phyloP scores from a whole-genome alignment of 169 alveolate genomes.

The Plasmodium fragile region DNA sequence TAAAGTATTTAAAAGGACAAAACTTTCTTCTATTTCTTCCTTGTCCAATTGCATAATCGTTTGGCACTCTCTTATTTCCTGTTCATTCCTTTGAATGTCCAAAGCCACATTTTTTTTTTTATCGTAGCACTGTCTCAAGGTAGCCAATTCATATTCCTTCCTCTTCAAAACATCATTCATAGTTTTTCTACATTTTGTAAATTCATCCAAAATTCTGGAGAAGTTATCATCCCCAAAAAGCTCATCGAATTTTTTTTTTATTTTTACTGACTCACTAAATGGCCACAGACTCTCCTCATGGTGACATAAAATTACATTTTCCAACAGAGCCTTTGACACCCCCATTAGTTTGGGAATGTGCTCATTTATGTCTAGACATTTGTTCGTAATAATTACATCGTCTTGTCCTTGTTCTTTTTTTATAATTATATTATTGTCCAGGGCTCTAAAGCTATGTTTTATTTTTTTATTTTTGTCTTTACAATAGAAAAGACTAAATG shows the following conservation, averaged over 20 bases:
- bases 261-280: constrained; percentile 92
- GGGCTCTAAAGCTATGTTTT: constrained; percentile 84
- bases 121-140: constrained; percentile 11
- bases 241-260: constrained; percentile 97
- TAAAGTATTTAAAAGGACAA: constrained; percentile 14
- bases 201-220: constrained; percentile 79
- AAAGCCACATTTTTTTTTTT: constrained; percentile 16
- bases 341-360: constrained; percentile 96
- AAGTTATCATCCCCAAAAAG: constrained; percentile 91
- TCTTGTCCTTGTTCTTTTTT: constrained; percentile 67
- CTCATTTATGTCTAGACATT: constrained; percentile 92
- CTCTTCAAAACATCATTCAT: constrained; percentile 52
- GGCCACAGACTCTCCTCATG: constrained; percentile 99
- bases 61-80: constrained; percentile 59
- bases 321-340: constrained; percentile 94
- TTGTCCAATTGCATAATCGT: constrained; percentile 48
- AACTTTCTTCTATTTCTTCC: constrained; percentile 28
- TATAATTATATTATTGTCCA: constrained; percentile 31
- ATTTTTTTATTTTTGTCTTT: constrained; percentile 79
- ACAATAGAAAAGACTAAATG: constrained; percentile 86
- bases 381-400: constrained; percentile 80
- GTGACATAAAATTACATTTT: constrained; percentile 97
- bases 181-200: constrained; percentile 62
- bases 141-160: constrained; percentile 67
- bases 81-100: constrained; percentile 45